phyloP scores from a whole-genome alignment of 2,329 filamentous ascomycete genomes.

The Rachicladosporium sp. region DNA sequence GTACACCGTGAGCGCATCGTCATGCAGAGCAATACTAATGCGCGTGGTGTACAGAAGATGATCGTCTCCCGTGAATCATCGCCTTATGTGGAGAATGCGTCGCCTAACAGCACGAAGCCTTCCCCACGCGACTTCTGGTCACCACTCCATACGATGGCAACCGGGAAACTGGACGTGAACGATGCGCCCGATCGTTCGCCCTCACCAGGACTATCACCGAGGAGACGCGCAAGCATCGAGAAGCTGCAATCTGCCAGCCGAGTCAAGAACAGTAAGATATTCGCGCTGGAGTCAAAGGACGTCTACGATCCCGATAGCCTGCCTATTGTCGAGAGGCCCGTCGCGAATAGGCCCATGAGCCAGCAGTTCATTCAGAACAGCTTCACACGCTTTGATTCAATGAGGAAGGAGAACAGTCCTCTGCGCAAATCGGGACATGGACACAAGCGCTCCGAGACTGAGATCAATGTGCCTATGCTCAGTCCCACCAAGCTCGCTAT shows the following conservation, averaged over 20 bases:
- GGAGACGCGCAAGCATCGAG: constrained; percentile 83
- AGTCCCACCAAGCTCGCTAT: constrained; percentile 38
- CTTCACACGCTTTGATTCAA: constrained; percentile 47
- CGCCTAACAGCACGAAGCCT: constrained; percentile 33
- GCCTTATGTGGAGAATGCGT: constrained; percentile 42
- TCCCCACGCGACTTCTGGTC: constrained; percentile 92
- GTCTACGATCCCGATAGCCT: constrained; percentile 78
- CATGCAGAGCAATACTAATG: background rate
- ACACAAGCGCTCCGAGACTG: constrained; percentile 42
- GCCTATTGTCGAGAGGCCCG: constrained; percentile 68
- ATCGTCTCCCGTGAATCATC: constrained; percentile 63
- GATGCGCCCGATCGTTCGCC: constrained; percentile 43
- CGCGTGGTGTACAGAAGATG: constrained; percentile 47
- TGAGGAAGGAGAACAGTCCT: constrained; percentile 26
- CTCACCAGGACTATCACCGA: constrained; percentile 45
- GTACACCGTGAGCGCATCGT: constrained; percentile 3
- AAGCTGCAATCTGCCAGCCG: constrained; percentile 87
- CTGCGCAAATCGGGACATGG: constrained; percentile 15
- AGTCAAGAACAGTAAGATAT: constrained; percentile 96
- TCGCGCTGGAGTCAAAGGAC: constrained; percentile 80
- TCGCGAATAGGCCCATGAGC: constrained; percentile 46
- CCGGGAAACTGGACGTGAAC: constrained; percentile 52
- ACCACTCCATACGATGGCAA: constrained; percentile 53
- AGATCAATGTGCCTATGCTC: constrained; percentile 46
- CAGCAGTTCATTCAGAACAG: constrained; percentile 57